phyloP scores from a whole-genome alignment of 192 early-diverging fungal species.

The Backusella morwellensis region DNA sequence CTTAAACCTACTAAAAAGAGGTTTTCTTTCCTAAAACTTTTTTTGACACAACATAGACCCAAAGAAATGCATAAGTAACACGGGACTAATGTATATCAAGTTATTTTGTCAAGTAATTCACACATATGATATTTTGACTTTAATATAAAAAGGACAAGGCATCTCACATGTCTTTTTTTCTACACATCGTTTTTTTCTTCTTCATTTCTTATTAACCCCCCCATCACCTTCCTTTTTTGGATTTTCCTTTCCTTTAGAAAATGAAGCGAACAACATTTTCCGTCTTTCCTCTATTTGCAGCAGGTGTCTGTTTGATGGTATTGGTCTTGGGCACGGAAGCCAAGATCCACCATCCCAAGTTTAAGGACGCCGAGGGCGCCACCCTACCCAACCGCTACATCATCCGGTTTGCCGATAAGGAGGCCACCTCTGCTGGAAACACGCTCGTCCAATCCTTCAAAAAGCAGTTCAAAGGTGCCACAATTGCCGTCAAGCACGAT shows the following conservation, averaged over 20 bases:
- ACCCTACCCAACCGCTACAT: constrained; percentile 8
- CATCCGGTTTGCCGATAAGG: neutral
- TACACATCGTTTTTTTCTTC: neutral
- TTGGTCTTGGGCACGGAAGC: neutral
- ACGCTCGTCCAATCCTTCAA: constrained; percentile 10
- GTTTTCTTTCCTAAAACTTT: constrained; percentile 1
- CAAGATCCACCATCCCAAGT: neutral
- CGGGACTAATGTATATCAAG: neutral
- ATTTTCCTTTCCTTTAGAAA: neutral
- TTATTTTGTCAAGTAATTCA: neutral
- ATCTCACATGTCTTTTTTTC: neutral
- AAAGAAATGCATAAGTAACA: neutral
- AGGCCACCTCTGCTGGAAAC: neutral
- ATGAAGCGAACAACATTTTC: constrained; percentile 14
- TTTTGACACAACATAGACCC: neutral
- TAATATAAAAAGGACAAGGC: neutral
- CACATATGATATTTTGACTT: neutral
- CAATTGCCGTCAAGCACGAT: neutral
- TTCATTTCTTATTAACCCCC: too few relatives aligned
- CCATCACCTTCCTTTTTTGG: neutral
- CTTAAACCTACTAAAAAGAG: neutral
- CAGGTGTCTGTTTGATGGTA: constrained; percentile 9
- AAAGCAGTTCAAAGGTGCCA: neutral
- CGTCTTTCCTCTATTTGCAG: constrained; percentile 8
- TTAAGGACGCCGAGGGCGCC: neutral